Base-by-base conservation (phyloP, 495 filamentous ascomycete species). In the Hypomontagnella submonticulosa region DNA sequence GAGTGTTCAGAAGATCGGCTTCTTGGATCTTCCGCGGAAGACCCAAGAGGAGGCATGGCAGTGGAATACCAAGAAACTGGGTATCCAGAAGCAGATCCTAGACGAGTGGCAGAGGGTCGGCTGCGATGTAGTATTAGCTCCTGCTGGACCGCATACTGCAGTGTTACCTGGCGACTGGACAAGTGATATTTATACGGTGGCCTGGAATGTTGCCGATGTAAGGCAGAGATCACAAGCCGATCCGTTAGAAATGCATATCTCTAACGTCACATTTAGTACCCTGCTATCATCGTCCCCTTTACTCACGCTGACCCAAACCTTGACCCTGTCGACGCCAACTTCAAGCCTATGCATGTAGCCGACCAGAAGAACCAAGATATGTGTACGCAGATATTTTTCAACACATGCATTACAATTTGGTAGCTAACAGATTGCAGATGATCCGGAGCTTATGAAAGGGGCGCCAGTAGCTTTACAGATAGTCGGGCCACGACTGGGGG, bases 401-500 rank as follows among this genome's bases (percentile, higher is more conserved):
- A 11, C n/a, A 18, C 15, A 8, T 6, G n/a, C 12, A 6, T 23
- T 27, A 20, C 36, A 1, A 7, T 27, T 41, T 32, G 15, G n/a
- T 5, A 10, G 34, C 55, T 69, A 34, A 71, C 51, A 19, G 33
- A 4, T 27, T 38, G 3, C 38, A 76, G 74, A 75, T 59, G 69
- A 76, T 40, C 69, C 73, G 12, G 60, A 72, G 52, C 63, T 73
- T 4, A 66, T 75, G 34, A 70, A 62, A 10, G 73, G 74, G 1
- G 72, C 74, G 27, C 74, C 74, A 8, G 74, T 74, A 12, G 66
- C 68, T 34, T 47, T 76, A 53, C 74, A 76, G 62, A 36, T 76
- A 15, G 71, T 75, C 8, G 73, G 69, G 4, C 49, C 57, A 20
- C 65, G 69, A 44, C 56, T 72, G 3, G 71, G 68, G 23, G 74